These are phyloP conservation scores for Salix arbutifolia DNA, from an alignment of 345 rosid genomes.

Conservation along the genomic window DNA sequence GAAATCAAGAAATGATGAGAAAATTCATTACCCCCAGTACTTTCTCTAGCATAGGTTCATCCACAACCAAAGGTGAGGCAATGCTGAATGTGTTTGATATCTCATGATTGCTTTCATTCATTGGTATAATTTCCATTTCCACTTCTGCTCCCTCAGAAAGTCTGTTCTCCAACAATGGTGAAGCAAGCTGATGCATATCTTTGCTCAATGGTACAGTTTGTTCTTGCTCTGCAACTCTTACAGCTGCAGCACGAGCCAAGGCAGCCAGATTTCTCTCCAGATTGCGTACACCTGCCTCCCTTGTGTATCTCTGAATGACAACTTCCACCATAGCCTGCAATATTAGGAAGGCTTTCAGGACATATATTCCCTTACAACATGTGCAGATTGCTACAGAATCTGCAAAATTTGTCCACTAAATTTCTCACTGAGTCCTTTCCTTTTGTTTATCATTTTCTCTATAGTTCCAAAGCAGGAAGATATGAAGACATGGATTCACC, in stretches of 20 bases:
- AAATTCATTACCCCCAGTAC: slow-evolving; percentile 71
- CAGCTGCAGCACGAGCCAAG: slow-evolving; percentile 96
- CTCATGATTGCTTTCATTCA: slow-evolving; percentile 77
- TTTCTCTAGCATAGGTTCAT: slow-evolving; percentile 88
- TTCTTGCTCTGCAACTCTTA: slow-evolving; percentile 82
- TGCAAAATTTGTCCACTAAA: background rate
- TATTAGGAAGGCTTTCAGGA: slow-evolving; percentile 1
- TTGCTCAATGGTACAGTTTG: slow-evolving; percentile 69
- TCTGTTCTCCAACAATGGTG: slow-evolving; percentile 76
- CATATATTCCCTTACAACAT: background rate
- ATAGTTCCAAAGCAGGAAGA: background rate
- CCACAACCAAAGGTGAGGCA: slow-evolving; percentile 70
- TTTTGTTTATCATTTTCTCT: background rate
- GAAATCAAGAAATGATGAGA: background rate
- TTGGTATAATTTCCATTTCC: slow-evolving; percentile 97
- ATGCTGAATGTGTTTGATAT: slow-evolving; percentile 61
- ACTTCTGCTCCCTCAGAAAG: slow-evolving; percentile 89
- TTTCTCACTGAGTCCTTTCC: background rate
- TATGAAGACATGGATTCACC: background rate
- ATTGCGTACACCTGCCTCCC: slow-evolving; percentile 95
- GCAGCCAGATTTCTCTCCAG: slow-evolving; percentile 93
- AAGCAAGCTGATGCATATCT: slow-evolving; percentile 64
- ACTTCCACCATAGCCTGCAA: slow-evolving; percentile 77
- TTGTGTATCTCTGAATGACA: slow-evolving; percentile 86
- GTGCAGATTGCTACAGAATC: background rate